Percentiles rank a stretch among this genome's conserved stretches.
Conservation (phyloP, 306 rosid species). For the Myrica gale region DNA sequence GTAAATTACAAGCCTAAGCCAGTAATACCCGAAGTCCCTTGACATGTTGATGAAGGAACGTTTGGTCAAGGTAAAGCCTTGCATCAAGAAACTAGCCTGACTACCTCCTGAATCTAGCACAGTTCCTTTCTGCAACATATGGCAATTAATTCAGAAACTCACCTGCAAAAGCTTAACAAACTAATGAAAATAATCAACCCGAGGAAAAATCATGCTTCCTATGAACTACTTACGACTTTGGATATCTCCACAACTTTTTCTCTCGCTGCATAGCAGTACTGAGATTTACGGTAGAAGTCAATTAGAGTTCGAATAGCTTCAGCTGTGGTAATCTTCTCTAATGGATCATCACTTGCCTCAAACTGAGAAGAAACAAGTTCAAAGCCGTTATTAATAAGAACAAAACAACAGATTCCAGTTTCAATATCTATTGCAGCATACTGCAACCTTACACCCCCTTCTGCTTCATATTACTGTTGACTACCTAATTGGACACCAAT, state of each 20-base stretch:
- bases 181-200: not conserved
- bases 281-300: slow-evolving; percentile 67
- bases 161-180: slow-evolving; percentile 5
- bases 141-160: not conserved
- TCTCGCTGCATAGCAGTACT: slow-evolving; percentile 59
- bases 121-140: slow-evolving; percentile 73
- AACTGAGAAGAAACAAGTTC: slow-evolving; percentile 44
- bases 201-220: not conserved
- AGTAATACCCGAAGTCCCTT: slow-evolving; percentile 94
- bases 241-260: slow-evolving; percentile 83
- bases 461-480: not conserved
- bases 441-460: not conserved
- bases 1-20: slow-evolving; percentile 97
- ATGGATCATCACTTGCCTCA: slow-evolving; percentile 80
- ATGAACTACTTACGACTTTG: slow-evolving; percentile 61
- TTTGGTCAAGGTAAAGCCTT: slow-evolving; percentile 67
- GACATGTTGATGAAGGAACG: slow-evolving; percentile 96
- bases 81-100: slow-evolving; percentile 92
- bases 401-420: not conserved
- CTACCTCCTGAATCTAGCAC: slow-evolving; percentile 93
- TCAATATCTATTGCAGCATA: too few species aligned
- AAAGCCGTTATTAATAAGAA: slow-evolving; percentile 16
- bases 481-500: not conserved
- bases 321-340: slow-evolving; percentile 73
- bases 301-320: slow-evolving; percentile 81